Evolutionary conservation across 2,329 filamentous ascomycete species (phyloP).

Genomic region (Xylariaceae sp.): DNA sequence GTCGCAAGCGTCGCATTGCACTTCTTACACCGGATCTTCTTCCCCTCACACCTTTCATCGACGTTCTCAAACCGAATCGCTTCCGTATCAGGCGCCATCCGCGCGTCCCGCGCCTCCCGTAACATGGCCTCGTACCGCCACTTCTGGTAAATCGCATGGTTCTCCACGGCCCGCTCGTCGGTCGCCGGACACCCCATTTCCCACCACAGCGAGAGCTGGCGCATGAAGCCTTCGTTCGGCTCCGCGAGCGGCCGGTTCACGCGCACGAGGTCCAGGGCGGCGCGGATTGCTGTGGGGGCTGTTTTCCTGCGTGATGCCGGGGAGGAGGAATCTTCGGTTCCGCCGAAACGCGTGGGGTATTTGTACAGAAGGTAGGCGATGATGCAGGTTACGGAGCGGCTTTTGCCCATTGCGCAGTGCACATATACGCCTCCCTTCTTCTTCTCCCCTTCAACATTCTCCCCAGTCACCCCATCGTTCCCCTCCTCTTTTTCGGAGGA

Average conservation of each 20-base stretch:
- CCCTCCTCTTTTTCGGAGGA: too few species aligned
- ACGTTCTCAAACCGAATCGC: slow-evolving; percentile 67
- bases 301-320: slow-evolving; percentile 37
- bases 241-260: slow-evolving; percentile 71
- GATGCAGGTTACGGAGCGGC: slow-evolving; percentile 77
- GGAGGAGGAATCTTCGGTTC: slow-evolving; percentile 40
- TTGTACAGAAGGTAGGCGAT: slow-evolving; percentile 79
- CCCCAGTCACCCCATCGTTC: too few species aligned
- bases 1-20: slow-evolving; percentile 65
- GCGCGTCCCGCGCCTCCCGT: slow-evolving; percentile 58
- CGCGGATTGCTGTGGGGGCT: slow-evolving; percentile 44
- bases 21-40: slow-evolving; percentile 81
- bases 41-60: slow-evolving; percentile 24
- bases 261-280: slow-evolving; percentile 64
- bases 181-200: slow-evolving; percentile 72
- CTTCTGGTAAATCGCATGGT: slow-evolving; percentile 72
- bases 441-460: too few species aligned
- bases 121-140: slow-evolving; percentile 55
- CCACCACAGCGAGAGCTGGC: slow-evolving; percentile 81
- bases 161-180: slow-evolving; percentile 50
- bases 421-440: slow-evolving; percentile 44
- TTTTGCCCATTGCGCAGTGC: slow-evolving; percentile 90
- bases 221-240: slow-evolving; percentile 88
- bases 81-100: slow-evolving; percentile 69
- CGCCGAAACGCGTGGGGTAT: slow-evolving; percentile 49